Evolutionary conservation across 1,284 basidiomycete species (phyloP), one percentile per base, ranked within the genome.

Genomic region (Albatrellus sp.): DNA sequence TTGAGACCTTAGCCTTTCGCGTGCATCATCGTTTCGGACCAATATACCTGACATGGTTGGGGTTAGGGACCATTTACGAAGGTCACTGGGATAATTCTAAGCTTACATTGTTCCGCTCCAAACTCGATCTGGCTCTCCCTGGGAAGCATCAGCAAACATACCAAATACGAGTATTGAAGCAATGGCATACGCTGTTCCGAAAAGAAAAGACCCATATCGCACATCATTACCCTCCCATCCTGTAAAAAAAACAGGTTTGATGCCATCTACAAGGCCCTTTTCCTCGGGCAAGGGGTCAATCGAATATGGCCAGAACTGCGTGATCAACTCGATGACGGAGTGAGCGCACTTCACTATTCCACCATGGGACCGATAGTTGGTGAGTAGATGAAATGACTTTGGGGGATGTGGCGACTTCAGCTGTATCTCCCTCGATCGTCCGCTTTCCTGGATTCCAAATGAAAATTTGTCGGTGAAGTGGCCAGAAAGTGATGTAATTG

Each of bases 361-460:
- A 0, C 69, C 71, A 52, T 87, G 84, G 0, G 80, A 84, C 8
- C 82, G 72, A 54, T 81, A 83, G 52, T 87, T 87, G 32, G 69
- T 61, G 0, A 71, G 62, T 0, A 87, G 67, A 42, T 80, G 73
- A 56, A 84, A 86, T 2, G 64, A 63, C 41, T 55, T 60, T 0
- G 79, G 76, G 12, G 17, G 14, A 2, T 33, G 40, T 9, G 20
- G 6, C 5, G 38, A 29, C 16, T 35, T 35, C 32, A 29, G 32
- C 36, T 43, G 41, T 2, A 32, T 7, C 36, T 34, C 10, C 16
- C 24, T 28, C 36, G 35, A 19, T 35, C 43, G 9, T 28, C 42
- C 6, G 39, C 37, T 36, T 46, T 36, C 11, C 30, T 30, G 13
- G 20, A 10, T 20, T 31, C 37, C 32, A 16, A 42, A 20, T 11